Evolutionary conservation across 1,139 yeast genomes (phyloP).

Genomic region (Tardiomyces blankii): DNA sequence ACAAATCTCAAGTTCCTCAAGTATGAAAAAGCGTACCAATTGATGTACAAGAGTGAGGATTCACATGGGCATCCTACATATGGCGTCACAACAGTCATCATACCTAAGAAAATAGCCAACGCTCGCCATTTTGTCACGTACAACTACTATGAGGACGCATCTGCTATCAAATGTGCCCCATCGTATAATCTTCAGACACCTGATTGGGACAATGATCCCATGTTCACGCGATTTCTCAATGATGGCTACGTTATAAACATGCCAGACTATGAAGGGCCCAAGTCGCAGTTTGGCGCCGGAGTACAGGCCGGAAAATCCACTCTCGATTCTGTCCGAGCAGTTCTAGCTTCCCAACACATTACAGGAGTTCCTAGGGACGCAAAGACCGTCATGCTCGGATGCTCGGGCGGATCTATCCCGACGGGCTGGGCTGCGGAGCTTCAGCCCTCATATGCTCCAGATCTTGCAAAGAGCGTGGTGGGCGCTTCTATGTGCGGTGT

Average conservation of each 20-base stretch:
- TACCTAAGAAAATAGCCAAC: conserved; percentile 12
- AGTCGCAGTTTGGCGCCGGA: conserved; percentile 18
- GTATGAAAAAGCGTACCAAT: conserved; percentile 16
- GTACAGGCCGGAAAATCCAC: conserved; percentile 17
- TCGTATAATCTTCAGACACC: conserved; percentile 16
- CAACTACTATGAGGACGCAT: conserved; percentile 21
- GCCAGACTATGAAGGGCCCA: conserved; percentile 22
- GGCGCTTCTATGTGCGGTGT: conserved; percentile 20
- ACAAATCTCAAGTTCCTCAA: neutral
- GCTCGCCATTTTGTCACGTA: conserved; percentile 15
- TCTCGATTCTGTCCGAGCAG: conserved; percentile 20
- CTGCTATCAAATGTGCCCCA: conserved; percentile 19
- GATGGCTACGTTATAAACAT: conserved; percentile 15
- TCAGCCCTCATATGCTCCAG: conserved; percentile 21
- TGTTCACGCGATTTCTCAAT: conserved; percentile 8
- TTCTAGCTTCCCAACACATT: conserved; percentile 6
- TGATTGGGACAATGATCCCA: conserved; percentile 5
- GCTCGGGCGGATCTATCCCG: conserved; percentile 24
- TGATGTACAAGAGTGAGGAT: conserved; percentile 17
- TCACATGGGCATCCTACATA: conserved; percentile 16
- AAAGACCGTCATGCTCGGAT: conserved; percentile 19
- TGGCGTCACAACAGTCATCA: conserved; percentile 20
- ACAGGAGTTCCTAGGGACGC: conserved; percentile 8
- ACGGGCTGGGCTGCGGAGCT: conserved; percentile 24
- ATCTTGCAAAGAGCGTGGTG: conserved; percentile 12